Evolutionary conservation across 768 basidiomycete species (phyloP), one percentile per base, ranked within the genome.

Genomic region (Amyloporia xantha): DNA sequence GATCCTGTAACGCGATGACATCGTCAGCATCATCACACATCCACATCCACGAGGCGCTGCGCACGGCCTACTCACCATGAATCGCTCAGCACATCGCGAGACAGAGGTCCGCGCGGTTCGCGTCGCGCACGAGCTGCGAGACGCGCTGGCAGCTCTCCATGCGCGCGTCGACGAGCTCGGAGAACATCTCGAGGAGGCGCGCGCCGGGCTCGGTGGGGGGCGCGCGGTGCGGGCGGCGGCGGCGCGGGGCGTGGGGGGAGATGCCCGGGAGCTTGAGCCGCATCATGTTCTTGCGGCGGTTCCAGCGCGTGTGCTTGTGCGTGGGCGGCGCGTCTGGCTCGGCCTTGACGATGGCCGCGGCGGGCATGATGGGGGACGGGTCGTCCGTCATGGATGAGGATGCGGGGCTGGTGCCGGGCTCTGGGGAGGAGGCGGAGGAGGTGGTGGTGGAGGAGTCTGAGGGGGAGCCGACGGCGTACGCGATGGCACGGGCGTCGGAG

Each of bases 111-210:
- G 49, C 47, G 17, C 51, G 44, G 53, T 51, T 36, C 46, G 57
- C 47, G 36, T 52, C 52, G 49, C 54, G 66, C 33, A 85, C 75
- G 53, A 87, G 69, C 41, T 73, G 74, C 53, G 77, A 77, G 45
- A 84, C 71, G 27, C 83, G 72, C 54, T 82, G 74, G 62, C 86
- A 88, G 59, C 82, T 86, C 64, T 86, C 85, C 75, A 88, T 79
- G 47, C 86, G 75, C 2, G 79, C 72, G 57, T 85, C 81, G 71
- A 86, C 77, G 69, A 88, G 80, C 51, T 78, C 75, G 49, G 82
- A 82, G 59, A 84, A 85, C 71, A 80, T 75, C 56, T 79, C 75
- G 51, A 88, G 67, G 46, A 88, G 73, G 47, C 72, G 76, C 23
- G 79, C 74, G 38, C 68, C 66, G 28, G 70, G 64, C 51, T 74